A percentile compares a stretch with the other conserved stretches of the same genome.
phyloP scores from a whole-genome alignment of 2,329 filamentous ascomycete genomes.

The Aspergillus fumigatiaffinis region DNA sequence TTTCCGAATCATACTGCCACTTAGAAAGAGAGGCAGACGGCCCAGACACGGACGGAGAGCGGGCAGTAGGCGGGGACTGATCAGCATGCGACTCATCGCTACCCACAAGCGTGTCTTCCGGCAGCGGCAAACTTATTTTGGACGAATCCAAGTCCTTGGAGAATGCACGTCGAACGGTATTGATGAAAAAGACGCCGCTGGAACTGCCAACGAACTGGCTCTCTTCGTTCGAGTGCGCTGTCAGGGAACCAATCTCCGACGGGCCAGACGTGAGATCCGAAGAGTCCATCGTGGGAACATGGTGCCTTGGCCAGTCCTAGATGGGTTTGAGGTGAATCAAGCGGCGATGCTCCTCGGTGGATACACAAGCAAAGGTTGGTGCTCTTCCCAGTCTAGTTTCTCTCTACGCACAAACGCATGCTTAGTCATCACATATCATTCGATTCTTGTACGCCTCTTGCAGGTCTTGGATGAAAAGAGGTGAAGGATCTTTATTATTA shows the following conservation, averaged over 20 bases:
- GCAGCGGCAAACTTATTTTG: slow-evolving; percentile 22
- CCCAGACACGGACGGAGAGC: slow-evolving; percentile 4
- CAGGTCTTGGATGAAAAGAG: too few relatives aligned
- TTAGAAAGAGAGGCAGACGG: slow-evolving; percentile 9
- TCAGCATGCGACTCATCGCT: slow-evolving; percentile 19
- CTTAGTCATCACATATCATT: neutral
- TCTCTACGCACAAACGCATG: too few relatives aligned
- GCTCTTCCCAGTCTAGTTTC: neutral
- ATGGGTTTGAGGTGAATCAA: neutral
- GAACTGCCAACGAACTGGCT: slow-evolving; percentile 52
- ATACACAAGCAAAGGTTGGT: neutral
- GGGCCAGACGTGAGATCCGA: slow-evolving; percentile 23
- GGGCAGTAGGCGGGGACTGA: slow-evolving; percentile 9
- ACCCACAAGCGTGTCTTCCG: slow-evolving; percentile 29
- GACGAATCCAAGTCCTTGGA: slow-evolving; percentile 29
- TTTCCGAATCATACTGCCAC: slow-evolving; percentile 28
- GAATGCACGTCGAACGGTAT: slow-evolving; percentile 53
- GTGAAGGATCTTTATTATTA: too few relatives aligned
- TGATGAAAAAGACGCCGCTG: slow-evolving; percentile 52
- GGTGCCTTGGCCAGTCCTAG: neutral
- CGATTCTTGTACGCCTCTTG: neutral
- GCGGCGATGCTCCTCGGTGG: neutral
- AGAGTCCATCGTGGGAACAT: slow-evolving; percentile 26
- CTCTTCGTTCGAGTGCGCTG: slow-evolving; percentile 40
- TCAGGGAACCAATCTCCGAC: slow-evolving; percentile 42